Base-by-base conservation (phyloP, 345 rosid genomes). In the Eutrema yunnanense region DNA sequence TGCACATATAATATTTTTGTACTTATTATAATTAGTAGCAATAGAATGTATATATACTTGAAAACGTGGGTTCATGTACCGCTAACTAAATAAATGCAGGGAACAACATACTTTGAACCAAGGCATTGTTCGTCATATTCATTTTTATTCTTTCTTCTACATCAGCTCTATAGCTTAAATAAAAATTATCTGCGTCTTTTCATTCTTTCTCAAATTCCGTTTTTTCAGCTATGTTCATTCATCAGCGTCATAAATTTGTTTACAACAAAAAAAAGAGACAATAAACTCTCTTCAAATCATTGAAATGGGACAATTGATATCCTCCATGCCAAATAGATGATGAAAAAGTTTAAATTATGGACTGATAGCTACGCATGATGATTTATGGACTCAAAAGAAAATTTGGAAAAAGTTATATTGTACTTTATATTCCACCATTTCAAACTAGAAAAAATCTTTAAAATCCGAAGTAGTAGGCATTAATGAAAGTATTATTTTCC, bases 81-180 rank as follows among this genome's bases (percentile, higher is more conserved):
- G 30, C 9, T 46, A 55, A 63, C 65, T 63, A 76, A 46, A 62
- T 63, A 76, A 46, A 69, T 75, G 59, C 66, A 62, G 62, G 33
- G 26, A 65, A 34, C 12, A 62, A 75, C 65, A 56, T 76, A 63
- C 79, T 76, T 63, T 76, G 79, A 76, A 76, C 61, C 79, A 69
- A 75, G 71, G 79, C 60, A 47, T 6, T 61, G 58, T 68, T 62
- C 69, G 79, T 68, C 79, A 54, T 29, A 75, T 56, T 69, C 74
- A 32, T 62, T 69, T 16, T 54, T 69, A 62, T 69, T 62, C 57
- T 52, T 54, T 44, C 49, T 61, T 69, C 30, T 69, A 14, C 43
- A 54, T 62, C 71, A 32, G 33, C 33, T 30, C 27, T 30, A 42
- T 43, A 68, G 56, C 57, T 60, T 65, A 41, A 8, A 64, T 70